Percentiles rank a stretch among this genome's conserved stretches.
phyloP scores from a whole-genome alignment of 2,329 filamentous ascomycete species.

The Penicillium sp. region DNA sequence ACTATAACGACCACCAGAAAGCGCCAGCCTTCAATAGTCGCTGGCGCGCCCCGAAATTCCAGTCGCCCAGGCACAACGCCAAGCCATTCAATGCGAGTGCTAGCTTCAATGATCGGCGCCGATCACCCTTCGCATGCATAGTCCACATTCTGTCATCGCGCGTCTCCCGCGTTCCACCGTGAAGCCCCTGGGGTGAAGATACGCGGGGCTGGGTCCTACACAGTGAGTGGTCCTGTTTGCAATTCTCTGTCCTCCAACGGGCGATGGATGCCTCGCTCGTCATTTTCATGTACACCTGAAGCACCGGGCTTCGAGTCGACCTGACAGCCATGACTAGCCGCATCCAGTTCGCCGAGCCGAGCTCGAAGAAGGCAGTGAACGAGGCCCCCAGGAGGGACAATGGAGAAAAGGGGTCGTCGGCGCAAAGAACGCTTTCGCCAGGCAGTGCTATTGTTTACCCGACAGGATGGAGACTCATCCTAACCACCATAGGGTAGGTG shows the following conservation, averaged over 20 bases:
- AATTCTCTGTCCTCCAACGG: conserved; percentile 13
- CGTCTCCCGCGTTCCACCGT: conserved; percentile 26
- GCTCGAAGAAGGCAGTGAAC: conserved; percentile 7
- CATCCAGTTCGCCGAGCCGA: conserved; percentile 24
- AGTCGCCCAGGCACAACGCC: conserved; percentile 5
- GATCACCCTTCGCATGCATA: conserved; percentile 22
- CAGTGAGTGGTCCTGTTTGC: conserved; percentile 15
- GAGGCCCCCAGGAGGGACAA: conserved; percentile 2
- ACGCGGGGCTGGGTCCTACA: conserved; percentile 26
- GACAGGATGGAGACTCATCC: conserved; percentile 23
- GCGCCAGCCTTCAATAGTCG: too few species aligned
- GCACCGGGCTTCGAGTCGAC: conserved; percentile 10
- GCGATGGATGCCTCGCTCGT: conserved; percentile 17
- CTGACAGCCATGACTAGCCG: conserved; percentile 18
- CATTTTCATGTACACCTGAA: conserved; percentile 16
- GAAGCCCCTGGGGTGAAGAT: conserved; percentile 25
- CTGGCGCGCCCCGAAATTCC: too few species aligned
- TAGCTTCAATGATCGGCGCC: conserved; percentile 28
- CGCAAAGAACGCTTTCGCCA: conserved; percentile 20
- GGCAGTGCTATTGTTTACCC: conserved; percentile 26
- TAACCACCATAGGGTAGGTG: conserved; percentile 23
- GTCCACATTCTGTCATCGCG: conserved; percentile 30
- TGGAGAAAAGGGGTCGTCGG: conserved; percentile 24
- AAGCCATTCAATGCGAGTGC: conserved; percentile 16
- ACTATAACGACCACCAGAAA: too few species aligned